Evolutionary conservation across 768 basidiomycete genomes (phyloP), one percentile per base, ranked within the genome.

Genomic region (Pisolithus albus): DNA sequence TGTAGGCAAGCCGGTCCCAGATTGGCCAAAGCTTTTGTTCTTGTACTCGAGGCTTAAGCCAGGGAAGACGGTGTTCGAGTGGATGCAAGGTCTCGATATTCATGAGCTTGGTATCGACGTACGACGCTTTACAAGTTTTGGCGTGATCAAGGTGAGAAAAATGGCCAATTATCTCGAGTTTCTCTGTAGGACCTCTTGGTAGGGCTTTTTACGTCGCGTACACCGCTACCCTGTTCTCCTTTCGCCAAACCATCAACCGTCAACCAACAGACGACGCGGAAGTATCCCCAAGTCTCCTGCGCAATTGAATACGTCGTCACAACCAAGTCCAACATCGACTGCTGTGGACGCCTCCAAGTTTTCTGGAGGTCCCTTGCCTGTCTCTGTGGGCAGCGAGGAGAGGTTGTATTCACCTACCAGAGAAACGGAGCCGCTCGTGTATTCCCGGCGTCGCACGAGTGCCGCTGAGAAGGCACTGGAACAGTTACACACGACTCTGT

Each of bases 91-190:
- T 39, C 75, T 92, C 59, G 73, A 83, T 19, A 80, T 93, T 16
- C 78, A 84, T 46, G 70, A 74, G 6, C 67, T 84, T 19, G 91
- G 89, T 2, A 85, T 98, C 48, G 96, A 99, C 64, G 79, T 90
- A 7, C 81, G 95, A 8, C 81, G 96, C n/a, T 96, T 99, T 67
- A 83, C 92, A 16, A 93, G 88, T 54, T 99, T 98, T 61, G 96
- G 96, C 5, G 89, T 98, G 21, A 95, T 99, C 71, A 99, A 99
- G 71, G 88, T 83, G 28, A 10, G 46, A 11, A 11, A 7, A 30
- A 64, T 15, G 57, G n/a, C 10, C 40, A 41, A 13, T 45, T 28
- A 46, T 19, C 38, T 45, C 28, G 23, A 32, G 16, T 40, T 32
- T 23, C 10, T 23, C 19, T 30, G 49, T 21, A 53, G 38, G 38